Percentiles rank a stretch among this genome's conserved stretches.
Conservation (phyloP, 129 eudicot genomes). For the Centaurea solstitialis region DNA sequence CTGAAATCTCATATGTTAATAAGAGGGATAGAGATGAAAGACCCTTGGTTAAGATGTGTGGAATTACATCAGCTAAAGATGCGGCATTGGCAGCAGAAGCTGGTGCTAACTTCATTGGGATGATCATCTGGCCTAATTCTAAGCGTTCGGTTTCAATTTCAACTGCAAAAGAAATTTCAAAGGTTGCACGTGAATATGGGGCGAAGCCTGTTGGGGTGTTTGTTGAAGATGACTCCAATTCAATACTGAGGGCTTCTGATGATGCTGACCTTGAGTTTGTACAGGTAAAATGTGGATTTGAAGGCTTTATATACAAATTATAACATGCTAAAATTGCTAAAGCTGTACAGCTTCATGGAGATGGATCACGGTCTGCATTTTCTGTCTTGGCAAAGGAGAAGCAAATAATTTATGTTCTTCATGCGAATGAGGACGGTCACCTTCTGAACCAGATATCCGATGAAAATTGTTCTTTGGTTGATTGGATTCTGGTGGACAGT, state of each 20-base stretch:
- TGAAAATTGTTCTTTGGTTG: slow-evolving; percentile 76
- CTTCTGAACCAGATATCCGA: slow-evolving; percentile 78
- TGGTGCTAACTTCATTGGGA: slow-evolving; percentile 91
- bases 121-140: slow-evolving; percentile 97
- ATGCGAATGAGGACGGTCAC: slow-evolving; percentile 69
- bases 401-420: slow-evolving; percentile 76
- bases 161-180: slow-evolving; percentile 83
- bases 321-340: slow-evolving; percentile 18
- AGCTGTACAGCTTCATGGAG: slow-evolving; percentile 84
- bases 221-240: slow-evolving; percentile 79
- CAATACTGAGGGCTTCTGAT: slow-evolving; percentile 69
- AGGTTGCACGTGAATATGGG: slow-evolving; percentile 71
- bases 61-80: slow-evolving; percentile 91
- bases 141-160: slow-evolving; percentile 78
- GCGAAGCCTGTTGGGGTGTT: slow-evolving; percentile 97
- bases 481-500: slow-evolving; percentile 94
- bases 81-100: slow-evolving; percentile 97
- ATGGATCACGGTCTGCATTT: slow-evolving; percentile 75
- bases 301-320: neutral
- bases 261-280: slow-evolving; percentile 83
- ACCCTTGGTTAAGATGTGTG: slow-evolving; percentile 94
- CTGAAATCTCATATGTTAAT: slow-evolving; percentile 18
- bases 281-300: slow-evolving; percentile 54
- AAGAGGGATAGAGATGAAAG: slow-evolving; percentile 31
- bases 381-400: slow-evolving; percentile 49